Evolutionary conservation across 2,329 filamentous ascomycete genomes (phyloP), one percentile per base, ranked within the genome.

Genomic region (Claviceps spartinae): DNA sequence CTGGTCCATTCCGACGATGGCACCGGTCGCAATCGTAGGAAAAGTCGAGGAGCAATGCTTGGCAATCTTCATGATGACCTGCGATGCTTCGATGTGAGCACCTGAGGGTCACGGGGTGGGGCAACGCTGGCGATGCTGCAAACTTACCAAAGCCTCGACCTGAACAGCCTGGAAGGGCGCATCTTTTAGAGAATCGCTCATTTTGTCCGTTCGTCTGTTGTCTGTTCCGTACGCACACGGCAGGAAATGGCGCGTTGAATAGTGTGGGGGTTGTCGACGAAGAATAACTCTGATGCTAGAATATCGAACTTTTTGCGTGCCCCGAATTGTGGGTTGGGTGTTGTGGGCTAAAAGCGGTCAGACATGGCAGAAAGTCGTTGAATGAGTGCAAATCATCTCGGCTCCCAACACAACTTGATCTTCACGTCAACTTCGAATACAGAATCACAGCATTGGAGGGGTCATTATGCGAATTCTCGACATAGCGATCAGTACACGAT

Each of bases 1-100:
- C 63, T 81, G 80, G 70, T 97, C 91, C 87, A 97, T 90, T 62
- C 93, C 93, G 55, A 96, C 89, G 56, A 96, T 80, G 56, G 86
- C 88, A 56, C 91, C 91, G 52, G 90, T 96, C 53, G 89, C 88
- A 52, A 83, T 83, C 50, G 88, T 91, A 48, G 91, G 91, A 73
- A 95, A 96, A 51, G 80, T 79, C 63, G 86, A 81, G 53, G 88
- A 85, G 74, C 87, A 88, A 76, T 96, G 90, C 74, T 94, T 96
- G 71, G 94, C 90, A 68, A 97, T 90, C 77, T 96, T 95, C 86
- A 96, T 91, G 61, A 95, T 87, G 64, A 94, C 87, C 87, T 93
- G 61, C 50, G 4, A 42, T 42, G 36, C 44, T 48, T 37, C n/a
- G 16, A 22, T 34, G 42, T 54, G 47, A 48, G 53, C 54, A 56